These are phyloP conservation scores for Pseudogymnoascus sp. DNA, from an alignment of 2,329 filamentous ascomycete genomes.

Conservation along the genomic window DNA sequence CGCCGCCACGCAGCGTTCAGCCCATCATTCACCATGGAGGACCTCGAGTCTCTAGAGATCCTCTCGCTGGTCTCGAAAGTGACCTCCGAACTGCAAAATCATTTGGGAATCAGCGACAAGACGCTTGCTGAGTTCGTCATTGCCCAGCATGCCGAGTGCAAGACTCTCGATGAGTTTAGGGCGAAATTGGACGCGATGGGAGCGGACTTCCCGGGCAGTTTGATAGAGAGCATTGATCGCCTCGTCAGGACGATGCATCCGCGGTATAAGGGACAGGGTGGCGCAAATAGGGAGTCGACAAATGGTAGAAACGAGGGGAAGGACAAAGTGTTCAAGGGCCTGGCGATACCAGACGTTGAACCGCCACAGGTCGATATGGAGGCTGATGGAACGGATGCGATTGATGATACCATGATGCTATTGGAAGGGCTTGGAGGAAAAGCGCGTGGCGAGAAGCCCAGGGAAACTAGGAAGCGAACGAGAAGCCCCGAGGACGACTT, in stretches of 20 bases:
- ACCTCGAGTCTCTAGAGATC: conserved; percentile 82
- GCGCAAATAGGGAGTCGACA: conserved; percentile 30
- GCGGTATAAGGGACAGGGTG: conserved; percentile 60
- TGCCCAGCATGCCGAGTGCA: conserved; percentile 72
- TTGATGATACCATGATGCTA: conserved; percentile 88
- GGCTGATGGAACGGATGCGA: conserved; percentile 46
- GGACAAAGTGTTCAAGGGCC: conserved; percentile 79
- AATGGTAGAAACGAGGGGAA: conserved; percentile 56
- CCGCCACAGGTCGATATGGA: conserved; percentile 44
- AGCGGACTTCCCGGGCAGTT: conserved; percentile 73
- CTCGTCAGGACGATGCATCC: conserved; percentile 86
- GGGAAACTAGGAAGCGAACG: conserved; percentile 41
- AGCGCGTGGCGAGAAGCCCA: conserved; percentile 32
- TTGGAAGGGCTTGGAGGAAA: conserved; percentile 78
- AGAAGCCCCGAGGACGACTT: conserved; percentile 39
- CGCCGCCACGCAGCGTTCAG: background rate
- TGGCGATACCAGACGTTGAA: conserved; percentile 76
- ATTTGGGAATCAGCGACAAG: conserved; percentile 86
- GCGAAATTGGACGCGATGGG: conserved; percentile 65
- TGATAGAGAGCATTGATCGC: conserved; percentile 87
- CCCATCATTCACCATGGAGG: conserved; percentile 32
- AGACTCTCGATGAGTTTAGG: conserved; percentile 65
- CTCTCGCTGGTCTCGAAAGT: conserved; percentile 93
- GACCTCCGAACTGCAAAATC: conserved; percentile 87
- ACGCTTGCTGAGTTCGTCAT: conserved; percentile 96